These are phyloP conservation scores for Epichloe aotearoae DNA, from an alignment of 2,329 filamentous ascomycete genomes.

Conservation along the genomic window DNA sequence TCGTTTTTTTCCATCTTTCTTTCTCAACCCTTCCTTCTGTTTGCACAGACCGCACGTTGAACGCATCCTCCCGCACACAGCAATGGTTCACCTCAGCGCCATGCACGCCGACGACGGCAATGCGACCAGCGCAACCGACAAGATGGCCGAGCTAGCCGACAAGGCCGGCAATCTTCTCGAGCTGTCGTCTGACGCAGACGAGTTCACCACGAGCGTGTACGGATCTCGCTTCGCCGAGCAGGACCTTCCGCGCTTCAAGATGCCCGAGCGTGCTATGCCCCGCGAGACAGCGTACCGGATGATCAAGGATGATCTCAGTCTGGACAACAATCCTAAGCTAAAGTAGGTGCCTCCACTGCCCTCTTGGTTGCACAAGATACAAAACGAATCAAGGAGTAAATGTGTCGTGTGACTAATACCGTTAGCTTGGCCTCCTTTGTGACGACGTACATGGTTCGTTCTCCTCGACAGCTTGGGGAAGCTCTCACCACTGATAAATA, in stretches of 20 bases:
- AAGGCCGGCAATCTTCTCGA: conserved; percentile 26
- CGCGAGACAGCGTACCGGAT: conserved; percentile 86
- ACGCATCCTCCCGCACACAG: no score
- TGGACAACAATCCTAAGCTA: conserved; percentile 84
- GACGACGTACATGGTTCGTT: no score
- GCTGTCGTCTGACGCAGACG: conserved; percentile 38
- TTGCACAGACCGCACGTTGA: no score
- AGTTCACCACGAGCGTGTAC: conserved; percentile 71
- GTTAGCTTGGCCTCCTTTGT: no score
- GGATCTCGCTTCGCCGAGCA: conserved; percentile 71
- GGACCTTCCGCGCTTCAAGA: conserved; percentile 71
- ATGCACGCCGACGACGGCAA: conserved; percentile 7
- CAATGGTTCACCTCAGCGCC: no score
- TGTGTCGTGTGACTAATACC: background rate
- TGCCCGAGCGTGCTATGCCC: conserved; percentile 86
- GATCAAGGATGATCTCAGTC: conserved; percentile 88
- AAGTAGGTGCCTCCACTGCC: conserved; percentile 36
- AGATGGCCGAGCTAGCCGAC: conserved; percentile 15
- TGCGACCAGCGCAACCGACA: background rate
- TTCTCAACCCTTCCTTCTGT: no score
- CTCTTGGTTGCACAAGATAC: background rate
- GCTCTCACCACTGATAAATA: no score
- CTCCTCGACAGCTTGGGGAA: no score
- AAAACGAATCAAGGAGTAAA: background rate
- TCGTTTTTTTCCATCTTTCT: no score